These are phyloP conservation scores for Apiospora phragmitis DNA, from an alignment of 2,329 filamentous ascomycete genomes.

Conservation along the genomic window DNA sequence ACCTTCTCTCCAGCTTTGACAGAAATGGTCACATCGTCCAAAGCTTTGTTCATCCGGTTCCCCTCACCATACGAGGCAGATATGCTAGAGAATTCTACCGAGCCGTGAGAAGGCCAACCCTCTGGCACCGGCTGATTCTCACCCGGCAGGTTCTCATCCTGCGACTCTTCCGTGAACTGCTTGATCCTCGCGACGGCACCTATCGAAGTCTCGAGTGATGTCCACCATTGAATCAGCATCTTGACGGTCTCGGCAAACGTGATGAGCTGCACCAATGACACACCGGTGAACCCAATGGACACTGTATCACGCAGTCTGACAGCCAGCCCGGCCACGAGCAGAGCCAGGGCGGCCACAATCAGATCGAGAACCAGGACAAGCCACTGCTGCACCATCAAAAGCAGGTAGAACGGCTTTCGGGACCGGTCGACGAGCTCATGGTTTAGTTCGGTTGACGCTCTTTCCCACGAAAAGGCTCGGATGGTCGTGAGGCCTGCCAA, in stretches of 20 bases:
- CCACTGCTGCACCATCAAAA: slow-evolving; percentile 47
- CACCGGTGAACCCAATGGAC: slow-evolving; percentile 28
- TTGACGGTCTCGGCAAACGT: slow-evolving; percentile 27
- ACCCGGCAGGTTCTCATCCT: slow-evolving; percentile 23
- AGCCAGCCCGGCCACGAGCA: slow-evolving; percentile 24
- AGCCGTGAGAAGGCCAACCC: slow-evolving; percentile 29
- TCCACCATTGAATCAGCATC: slow-evolving; percentile 24
- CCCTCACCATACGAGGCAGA: slow-evolving; percentile 26
- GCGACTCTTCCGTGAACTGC: slow-evolving; percentile 26
- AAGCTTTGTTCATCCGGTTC: slow-evolving; percentile 10
- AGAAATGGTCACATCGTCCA: slow-evolving; percentile 5
- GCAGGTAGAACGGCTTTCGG: slow-evolving; percentile 48
- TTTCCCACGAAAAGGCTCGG: slow-evolving; percentile 46
- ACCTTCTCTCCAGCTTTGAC: background rate
- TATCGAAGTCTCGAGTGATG: slow-evolving; percentile 30
- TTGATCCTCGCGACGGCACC: slow-evolving; percentile 33
- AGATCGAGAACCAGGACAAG: slow-evolving; percentile 16
- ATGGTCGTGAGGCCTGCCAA: slow-evolving; percentile 44
- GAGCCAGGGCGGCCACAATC: slow-evolving; percentile 22
- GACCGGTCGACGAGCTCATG: slow-evolving; percentile 31
- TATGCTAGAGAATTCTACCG: slow-evolving; percentile 24
- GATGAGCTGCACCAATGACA: slow-evolving; percentile 35
- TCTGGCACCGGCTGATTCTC: slow-evolving; percentile 27
- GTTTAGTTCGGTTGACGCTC: slow-evolving; percentile 33
- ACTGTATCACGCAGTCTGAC: slow-evolving; percentile 25